Percentiles rank a stretch among this genome's conserved stretches.
These are phyloP conservation scores for Lomentospora prolificans DNA, from an alignment of 2,329 filamentous ascomycete genomes.

Conservation along the genomic window DNA sequence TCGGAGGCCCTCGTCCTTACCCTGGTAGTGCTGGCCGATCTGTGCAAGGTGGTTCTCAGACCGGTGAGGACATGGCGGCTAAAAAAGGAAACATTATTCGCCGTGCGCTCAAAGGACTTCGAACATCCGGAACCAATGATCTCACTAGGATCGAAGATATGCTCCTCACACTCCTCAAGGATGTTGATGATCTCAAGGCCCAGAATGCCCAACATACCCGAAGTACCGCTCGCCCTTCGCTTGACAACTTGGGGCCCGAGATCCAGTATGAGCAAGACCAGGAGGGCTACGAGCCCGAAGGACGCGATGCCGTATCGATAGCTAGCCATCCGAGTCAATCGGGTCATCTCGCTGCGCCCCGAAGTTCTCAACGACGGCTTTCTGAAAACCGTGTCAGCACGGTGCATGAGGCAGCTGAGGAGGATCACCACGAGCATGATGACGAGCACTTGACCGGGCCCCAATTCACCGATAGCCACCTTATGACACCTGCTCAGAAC, in stretches of 20 bases:
- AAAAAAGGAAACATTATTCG: constrained; percentile 94
- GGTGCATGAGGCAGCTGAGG: constrained; percentile 74
- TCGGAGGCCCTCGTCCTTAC: constrained; percentile 78
- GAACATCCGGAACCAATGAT: constrained; percentile 79
- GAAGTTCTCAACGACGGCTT: constrained; percentile 43
- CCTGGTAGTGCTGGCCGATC: constrained; percentile 56
- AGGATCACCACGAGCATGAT: constrained; percentile 26
- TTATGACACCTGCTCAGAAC: constrained; percentile 48
- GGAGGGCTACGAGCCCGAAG: constrained; percentile 60
- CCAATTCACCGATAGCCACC: constrained; percentile 49
- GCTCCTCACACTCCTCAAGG: constrained; percentile 82
- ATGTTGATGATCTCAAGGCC: constrained; percentile 75
- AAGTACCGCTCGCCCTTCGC: constrained; percentile 50
- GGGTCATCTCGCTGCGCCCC: constrained; percentile 54
- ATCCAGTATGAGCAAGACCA: constrained; percentile 54
- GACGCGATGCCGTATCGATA: constrained; percentile 20
- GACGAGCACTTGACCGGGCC: constrained; percentile 29
- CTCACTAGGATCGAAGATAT: constrained; percentile 82
- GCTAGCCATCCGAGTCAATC: constrained; percentile 62
- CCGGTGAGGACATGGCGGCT: constrained; percentile 48
- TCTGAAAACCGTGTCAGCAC: constrained; percentile 83
- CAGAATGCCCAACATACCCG: constrained; percentile 35
- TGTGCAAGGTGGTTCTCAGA: constrained; percentile 44
- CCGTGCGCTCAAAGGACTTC: constrained; percentile 83
- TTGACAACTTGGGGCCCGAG: constrained; percentile 65